These are phyloP conservation scores for Tagetes erecta DNA, from an alignment of 129 eudicot genomes.

Conservation along the genomic window DNA sequence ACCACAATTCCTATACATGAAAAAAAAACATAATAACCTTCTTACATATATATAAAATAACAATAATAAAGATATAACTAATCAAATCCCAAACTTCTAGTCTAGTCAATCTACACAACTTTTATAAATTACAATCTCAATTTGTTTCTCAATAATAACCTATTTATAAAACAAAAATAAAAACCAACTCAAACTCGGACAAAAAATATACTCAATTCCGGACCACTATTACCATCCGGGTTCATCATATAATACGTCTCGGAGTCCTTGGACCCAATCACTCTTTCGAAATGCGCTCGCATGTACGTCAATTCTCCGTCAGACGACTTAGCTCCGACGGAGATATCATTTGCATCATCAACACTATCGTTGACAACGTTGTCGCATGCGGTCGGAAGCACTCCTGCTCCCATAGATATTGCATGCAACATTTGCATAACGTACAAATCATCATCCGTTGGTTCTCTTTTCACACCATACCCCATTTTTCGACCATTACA, in stretches of 20 bases:
- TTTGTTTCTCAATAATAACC: background rate
- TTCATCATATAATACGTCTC: conserved; percentile 93
- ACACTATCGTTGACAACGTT: background rate
- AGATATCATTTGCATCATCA: background rate
- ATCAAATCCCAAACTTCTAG: background rate
- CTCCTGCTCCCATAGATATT: conserved; percentile 91
- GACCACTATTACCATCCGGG: conserved; percentile 85
- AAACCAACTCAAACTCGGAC: conserved; percentile 50
- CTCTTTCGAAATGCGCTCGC: conserved; percentile 84
- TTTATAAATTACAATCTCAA: conserved; percentile 9
- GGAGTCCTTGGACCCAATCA: conserved; percentile 80
- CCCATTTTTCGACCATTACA: conserved; percentile 82
- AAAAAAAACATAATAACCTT: background rate
- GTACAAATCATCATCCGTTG: conserved; percentile 72
- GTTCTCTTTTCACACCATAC: conserved; percentile 79
- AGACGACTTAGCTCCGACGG: conserved; percentile 14
- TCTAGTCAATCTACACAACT: background rate
- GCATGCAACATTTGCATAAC: conserved; percentile 82
- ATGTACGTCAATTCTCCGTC: conserved; percentile 87
- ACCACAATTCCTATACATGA: background rate
- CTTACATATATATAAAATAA: background rate
- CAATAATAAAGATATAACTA: background rate
- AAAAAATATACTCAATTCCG: conserved; percentile 77
- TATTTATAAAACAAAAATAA: background rate
- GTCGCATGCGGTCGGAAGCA: conserved; percentile 52